A percentile compares a stretch with the other conserved stretches of the same genome.
phyloP scores from a whole-genome alignment of 2,329 filamentous ascomycete species.

The Monilinia fructigena region DNA sequence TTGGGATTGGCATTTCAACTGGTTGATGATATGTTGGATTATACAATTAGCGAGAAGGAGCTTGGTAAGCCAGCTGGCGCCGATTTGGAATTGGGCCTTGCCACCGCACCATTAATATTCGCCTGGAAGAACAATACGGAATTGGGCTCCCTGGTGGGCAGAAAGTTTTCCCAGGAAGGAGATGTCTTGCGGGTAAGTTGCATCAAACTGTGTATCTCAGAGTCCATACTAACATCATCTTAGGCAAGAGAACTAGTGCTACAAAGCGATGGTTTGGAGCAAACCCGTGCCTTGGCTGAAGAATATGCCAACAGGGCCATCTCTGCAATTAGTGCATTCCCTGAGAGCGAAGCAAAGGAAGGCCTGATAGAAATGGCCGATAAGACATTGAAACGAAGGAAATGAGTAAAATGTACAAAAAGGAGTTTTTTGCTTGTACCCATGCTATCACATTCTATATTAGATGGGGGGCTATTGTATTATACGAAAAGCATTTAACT shows the following conservation, averaged over 20 bases:
- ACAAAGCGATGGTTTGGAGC: constrained; percentile 81
- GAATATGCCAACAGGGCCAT: constrained; percentile 89
- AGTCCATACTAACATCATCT: constrained; percentile 27
- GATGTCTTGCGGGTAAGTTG: constrained; percentile 79
- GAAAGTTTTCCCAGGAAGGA: constrained; percentile 81
- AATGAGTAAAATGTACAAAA: constrained; percentile 50
- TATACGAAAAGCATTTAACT: constrained; percentile 21
- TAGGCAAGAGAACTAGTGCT: constrained; percentile 86
- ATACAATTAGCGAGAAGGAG: constrained; percentile 80
- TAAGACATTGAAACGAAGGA: constrained; percentile 85
- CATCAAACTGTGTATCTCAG: neutral
- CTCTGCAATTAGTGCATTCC: constrained; percentile 77
- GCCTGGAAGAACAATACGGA: constrained; percentile 89
- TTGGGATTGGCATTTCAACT: constrained; percentile 93
- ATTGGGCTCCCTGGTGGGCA: constrained; percentile 82
- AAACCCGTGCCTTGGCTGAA: constrained; percentile 85
- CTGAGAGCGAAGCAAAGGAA: constrained; percentile 90
- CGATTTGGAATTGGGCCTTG: constrained; percentile 87
- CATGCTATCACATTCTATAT: constrained; percentile 13
- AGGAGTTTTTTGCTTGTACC: constrained; percentile 26
- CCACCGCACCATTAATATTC: constrained; percentile 90
- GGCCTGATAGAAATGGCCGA: constrained; percentile 91
- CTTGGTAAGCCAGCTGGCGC: constrained; percentile 94
- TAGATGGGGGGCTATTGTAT: constrained; percentile 15
- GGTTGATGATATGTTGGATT: constrained; percentile 97